These are phyloP conservation scores for Smittium culicis DNA, from an alignment of 371 early-diverging fungal genomes.

Conservation along the genomic window DNA sequence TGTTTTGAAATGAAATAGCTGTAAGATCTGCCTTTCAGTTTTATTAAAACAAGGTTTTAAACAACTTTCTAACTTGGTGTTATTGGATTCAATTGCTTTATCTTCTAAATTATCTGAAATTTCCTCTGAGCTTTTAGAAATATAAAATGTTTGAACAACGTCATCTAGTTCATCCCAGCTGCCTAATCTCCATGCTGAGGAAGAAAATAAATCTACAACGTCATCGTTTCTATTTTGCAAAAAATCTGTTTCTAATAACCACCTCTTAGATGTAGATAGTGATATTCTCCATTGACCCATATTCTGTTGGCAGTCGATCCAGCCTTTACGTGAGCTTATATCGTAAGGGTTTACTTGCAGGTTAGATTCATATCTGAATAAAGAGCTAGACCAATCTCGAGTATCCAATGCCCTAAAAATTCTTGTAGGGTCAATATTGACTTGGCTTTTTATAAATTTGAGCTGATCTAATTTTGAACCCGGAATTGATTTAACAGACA, in stretches of 20 bases:
- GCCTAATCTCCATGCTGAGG: conserved; percentile 9
- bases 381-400: background rate
- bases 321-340: background rate
- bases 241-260: background rate
- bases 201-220: background rate
- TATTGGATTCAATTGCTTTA: too few species aligned
- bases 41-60: too few species aligned
- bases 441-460: background rate
- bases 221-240: background rate
- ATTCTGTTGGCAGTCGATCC: background rate
- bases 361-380: background rate
- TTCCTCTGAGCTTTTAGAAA: background rate
- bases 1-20: too few species aligned
- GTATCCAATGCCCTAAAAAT: background rate
- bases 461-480: background rate
- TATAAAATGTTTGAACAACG: background rate
- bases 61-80: too few species aligned
- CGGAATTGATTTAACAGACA: background rate
- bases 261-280: background rate
- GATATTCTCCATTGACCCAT: conserved; percentile 3
- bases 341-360: background rate
- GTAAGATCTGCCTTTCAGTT: too few species aligned
- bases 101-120: background rate
- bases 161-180: background rate
- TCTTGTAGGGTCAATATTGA: background rate